Conservation (phyloP, 805 yeast species). For the Tetrapisispora taiwanensis region DNA sequence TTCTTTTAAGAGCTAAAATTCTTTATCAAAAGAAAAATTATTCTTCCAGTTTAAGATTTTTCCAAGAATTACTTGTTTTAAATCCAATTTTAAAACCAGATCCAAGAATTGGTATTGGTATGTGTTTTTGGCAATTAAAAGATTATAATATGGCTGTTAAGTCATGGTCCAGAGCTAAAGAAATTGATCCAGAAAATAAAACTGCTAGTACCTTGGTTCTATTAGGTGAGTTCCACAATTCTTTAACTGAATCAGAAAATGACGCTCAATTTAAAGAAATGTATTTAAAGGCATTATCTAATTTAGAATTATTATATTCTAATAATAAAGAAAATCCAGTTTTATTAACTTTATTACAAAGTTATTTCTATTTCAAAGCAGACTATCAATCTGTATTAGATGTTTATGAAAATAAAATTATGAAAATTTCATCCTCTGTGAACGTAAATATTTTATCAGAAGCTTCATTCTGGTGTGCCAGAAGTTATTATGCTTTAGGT, state of each 20-base stretch:
- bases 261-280: slow-evolving; percentile 48
- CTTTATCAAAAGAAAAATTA: slow-evolving; percentile 64
- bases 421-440: slow-evolving; percentile 28
- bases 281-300: slow-evolving; percentile 50
- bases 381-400: slow-evolving; percentile 48
- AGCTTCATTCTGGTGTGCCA: slow-evolving; percentile 75
- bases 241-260: slow-evolving; percentile 38
- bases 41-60: slow-evolving; percentile 61
- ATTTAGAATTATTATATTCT: slow-evolving; percentile 30
- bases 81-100: slow-evolving; percentile 80
- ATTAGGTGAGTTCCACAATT: slow-evolving; percentile 56
- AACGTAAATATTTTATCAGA: slow-evolving; percentile 41
- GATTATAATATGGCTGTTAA: slow-evolving; percentile 64
- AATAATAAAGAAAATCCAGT: slow-evolving; percentile 45
- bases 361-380: slow-evolving; percentile 62
- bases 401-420: slow-evolving; percentile 42
- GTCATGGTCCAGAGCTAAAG: slow-evolving; percentile 76
- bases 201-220: slow-evolving; percentile 59
- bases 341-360: slow-evolving; percentile 54
- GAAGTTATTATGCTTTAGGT: slow-evolving; percentile 51
- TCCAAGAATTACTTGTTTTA: slow-evolving; percentile 69
- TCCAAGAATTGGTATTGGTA: slow-evolving; percentile 88
- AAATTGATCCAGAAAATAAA: slow-evolving; percentile 48
- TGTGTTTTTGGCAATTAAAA: slow-evolving; percentile 84
- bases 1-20: slow-evolving; percentile 77